Conservation (phyloP, 2,329 filamentous ascomycete species). For the Fusarium virguliforme region DNA sequence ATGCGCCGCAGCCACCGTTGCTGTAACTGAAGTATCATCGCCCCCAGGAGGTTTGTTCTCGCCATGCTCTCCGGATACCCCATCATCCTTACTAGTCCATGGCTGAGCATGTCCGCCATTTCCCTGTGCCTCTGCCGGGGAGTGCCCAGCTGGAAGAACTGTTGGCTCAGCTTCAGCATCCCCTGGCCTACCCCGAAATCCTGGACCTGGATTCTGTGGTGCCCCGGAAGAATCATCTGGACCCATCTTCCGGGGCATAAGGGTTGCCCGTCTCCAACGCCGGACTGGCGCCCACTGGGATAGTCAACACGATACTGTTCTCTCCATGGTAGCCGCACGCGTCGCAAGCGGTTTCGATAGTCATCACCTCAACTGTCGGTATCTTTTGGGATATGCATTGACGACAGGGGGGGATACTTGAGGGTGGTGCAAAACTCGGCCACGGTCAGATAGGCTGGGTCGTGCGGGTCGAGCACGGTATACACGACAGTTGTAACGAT, state of each 20-base stretch:
- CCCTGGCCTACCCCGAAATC: background rate
- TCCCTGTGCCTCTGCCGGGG: background rate
- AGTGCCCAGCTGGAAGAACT: background rate
- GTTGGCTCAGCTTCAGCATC: background rate
- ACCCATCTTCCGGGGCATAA: background rate
- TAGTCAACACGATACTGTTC: constrained; percentile 20
- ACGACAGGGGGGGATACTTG: constrained; percentile 19
- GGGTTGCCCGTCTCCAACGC: background rate
- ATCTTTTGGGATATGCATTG: constrained; percentile 17
- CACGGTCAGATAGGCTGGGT: constrained; percentile 23
- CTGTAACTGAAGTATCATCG: background rate
- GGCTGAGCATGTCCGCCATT: background rate
- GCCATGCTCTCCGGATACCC: background rate
- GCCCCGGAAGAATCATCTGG: background rate
- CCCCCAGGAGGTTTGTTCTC: background rate
- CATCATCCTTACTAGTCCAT: background rate
- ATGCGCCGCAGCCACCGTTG: background rate
- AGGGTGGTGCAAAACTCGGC: constrained; percentile 30
- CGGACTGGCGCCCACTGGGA: constrained; percentile 17
- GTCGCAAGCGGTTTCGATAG: constrained; percentile 16
- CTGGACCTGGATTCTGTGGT: background rate
- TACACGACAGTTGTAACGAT: constrained; percentile 29
- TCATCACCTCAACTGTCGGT: constrained; percentile 32
- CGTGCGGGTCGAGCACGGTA: constrained; percentile 26
- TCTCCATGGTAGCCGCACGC: constrained; percentile 32